phyloP scores from a whole-genome alignment of 106 monocot genomes.

The Cymbidium sinense region DNA sequence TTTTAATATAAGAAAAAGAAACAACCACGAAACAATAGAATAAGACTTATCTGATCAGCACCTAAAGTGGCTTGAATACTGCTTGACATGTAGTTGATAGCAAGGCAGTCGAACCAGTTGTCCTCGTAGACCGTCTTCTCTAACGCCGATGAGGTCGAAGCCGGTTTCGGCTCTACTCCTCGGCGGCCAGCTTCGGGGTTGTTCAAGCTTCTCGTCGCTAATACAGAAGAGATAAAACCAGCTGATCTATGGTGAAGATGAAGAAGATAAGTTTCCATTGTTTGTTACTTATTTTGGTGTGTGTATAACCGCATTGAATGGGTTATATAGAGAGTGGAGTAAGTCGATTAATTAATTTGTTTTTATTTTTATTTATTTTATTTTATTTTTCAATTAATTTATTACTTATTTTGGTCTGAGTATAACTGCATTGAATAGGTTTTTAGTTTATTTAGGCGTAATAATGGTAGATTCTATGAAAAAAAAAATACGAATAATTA shows the following conservation, averaged over 20 bases:
- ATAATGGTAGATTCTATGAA: no score
- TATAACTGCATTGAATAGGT: no score
- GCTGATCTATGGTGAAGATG: conserved; percentile 12
- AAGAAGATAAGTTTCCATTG: conserved; percentile 18
- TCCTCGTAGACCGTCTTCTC: conserved; percentile 36
- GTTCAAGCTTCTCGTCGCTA: conserved; percentile 8
- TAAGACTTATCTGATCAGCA: no score
- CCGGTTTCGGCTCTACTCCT: neutral
- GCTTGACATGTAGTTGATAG: conserved; percentile 49
- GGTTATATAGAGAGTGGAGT: neutral
- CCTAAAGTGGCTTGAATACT: conserved; percentile 39
- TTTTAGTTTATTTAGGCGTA: no score
- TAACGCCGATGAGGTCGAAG: neutral
- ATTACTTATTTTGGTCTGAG: no score
- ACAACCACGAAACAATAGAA: neutral
- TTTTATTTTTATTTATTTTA: no score
- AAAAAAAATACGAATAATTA: no score
- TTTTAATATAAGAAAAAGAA: neutral
- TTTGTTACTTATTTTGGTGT: neutral
- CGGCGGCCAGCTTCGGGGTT: neutral
- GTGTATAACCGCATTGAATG: neutral
- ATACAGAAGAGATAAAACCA: neutral
- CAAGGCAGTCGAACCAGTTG: conserved; percentile 70
- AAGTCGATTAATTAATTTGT: no score
- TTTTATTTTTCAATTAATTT: no score